Evolutionary conservation across 78 protist species (phyloP).

Genomic region (Chrysochromulina parva): DNA sequence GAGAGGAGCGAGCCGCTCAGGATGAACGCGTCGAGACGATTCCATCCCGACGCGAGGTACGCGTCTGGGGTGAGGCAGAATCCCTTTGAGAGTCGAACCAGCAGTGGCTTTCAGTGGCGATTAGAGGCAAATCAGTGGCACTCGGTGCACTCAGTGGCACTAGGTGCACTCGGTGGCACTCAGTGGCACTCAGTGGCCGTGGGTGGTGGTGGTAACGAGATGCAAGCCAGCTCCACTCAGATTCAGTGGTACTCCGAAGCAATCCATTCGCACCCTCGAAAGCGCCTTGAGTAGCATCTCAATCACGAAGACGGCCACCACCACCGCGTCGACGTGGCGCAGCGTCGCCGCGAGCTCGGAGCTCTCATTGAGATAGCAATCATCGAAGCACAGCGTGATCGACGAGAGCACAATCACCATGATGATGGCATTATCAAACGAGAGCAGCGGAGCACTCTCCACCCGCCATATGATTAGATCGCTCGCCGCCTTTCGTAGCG

Average conservation of each 20-base stretch:
- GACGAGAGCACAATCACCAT: slow-evolving; percentile 24
- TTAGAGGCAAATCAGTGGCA: too few relatives aligned
- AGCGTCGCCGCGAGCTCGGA: neutral
- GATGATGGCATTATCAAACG: slow-evolving; percentile 28
- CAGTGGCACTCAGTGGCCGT: too few relatives aligned
- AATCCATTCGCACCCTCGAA: too few relatives aligned
- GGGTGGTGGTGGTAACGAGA: neutral
- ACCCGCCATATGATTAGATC: neutral
- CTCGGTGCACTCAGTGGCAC: too few relatives aligned
- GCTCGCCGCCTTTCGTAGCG: neutral
- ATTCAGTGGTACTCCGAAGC: too few relatives aligned
- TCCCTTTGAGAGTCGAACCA: too few relatives aligned
- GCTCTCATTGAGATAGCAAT: neutral
- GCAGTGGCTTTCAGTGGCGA: too few relatives aligned
- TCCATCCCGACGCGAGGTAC: slow-evolving; percentile 4
- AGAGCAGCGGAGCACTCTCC: neutral
- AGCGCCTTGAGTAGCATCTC: neutral
- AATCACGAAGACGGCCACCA: neutral
- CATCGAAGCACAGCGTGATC: slow-evolving; percentile 1
- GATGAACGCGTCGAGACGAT: neutral
- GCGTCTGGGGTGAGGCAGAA: neutral
- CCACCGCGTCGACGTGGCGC: neutral
- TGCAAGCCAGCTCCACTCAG: neutral
- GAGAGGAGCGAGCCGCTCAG: neutral
- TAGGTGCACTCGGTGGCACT: too few relatives aligned